Base-by-base conservation (phyloP, 495 filamentous ascomycete species). In the Penicillium coprophilum region DNA sequence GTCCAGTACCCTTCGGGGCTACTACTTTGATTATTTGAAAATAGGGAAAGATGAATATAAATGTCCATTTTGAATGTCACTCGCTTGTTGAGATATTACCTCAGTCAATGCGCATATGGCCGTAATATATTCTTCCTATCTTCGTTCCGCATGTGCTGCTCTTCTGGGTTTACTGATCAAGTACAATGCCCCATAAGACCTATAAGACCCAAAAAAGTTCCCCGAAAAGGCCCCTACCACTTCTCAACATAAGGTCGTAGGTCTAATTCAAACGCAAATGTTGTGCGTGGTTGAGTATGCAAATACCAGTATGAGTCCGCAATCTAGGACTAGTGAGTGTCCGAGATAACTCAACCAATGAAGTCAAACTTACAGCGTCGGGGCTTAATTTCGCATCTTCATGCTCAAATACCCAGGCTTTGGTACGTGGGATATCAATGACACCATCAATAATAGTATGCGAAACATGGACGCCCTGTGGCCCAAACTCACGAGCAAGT, bases 251-350 rank as follows among this genome's bases (percentile, higher is more conserved):
- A 88, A 4, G 89, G 89, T 56, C 91, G 75, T 50, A 95, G 70
- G 76, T 96, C 92, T 58, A 96, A 64, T 77, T 96, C 90, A 64
- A 87, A 89, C 1, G 91, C 92, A 64, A 92, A 96, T 6, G 82
- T 82, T 13, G 87, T 87, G 53, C 83, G 79, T 19, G 88, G 89
- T 74, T 97, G 92, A 3, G 87, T 89, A 70, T 96, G 92, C 57
- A 96, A 66, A 71, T 88, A 75, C 92, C 91, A 96, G 66, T 97
- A 96, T 45, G 82, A 75, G 52, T 96, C 91, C 53, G 92, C 92
- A 78, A 96, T 96, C 88, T 94, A 66, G 13, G 30, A 28, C n/a
- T 48, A 43, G 50, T 72, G 39, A 73, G 61, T 50, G 2, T 31
- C 45, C 4, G 11, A 24, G 10, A 6, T 9, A 24, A 50, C 15